A percentile compares a stretch with the other conserved stretches of the same genome.
Evolutionary conservation across 257 asterid species (phyloP).

Genomic region (Agastache rugosa): DNA sequence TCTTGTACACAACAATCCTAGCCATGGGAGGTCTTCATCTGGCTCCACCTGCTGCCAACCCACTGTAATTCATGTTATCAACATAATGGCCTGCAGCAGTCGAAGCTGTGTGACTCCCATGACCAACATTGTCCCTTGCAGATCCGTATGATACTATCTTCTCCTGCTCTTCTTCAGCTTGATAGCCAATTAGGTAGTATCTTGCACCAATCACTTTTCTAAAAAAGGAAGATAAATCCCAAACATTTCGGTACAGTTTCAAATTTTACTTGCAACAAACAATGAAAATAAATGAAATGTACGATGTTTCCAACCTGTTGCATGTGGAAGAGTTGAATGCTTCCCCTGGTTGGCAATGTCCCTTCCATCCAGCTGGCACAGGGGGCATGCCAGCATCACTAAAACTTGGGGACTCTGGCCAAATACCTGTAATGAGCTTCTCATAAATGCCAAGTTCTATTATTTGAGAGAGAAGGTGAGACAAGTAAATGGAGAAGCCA

Average conservation of each 20-base stretch:
- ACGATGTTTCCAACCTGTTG: slow-evolving; percentile 66
- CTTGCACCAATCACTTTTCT: slow-evolving; percentile 96
- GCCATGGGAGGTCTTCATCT: slow-evolving; percentile 96
- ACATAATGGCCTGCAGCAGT: slow-evolving; percentile 91
- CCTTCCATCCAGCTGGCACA: slow-evolving; percentile 88
- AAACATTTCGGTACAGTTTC: slow-evolving; percentile 1
- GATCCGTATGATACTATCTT: slow-evolving; percentile 58
- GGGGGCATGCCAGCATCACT: slow-evolving; percentile 84
- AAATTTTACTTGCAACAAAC: neutral
- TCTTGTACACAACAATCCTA: slow-evolving; percentile 85
- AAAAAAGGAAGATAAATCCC: slow-evolving; percentile 32
- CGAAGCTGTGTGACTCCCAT: slow-evolving; percentile 95
- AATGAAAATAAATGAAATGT: slow-evolving; percentile 2
- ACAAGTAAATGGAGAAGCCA: slow-evolving; percentile 13
- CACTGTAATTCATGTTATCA: slow-evolving; percentile 70
- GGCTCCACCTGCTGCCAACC: slow-evolving; percentile 88
- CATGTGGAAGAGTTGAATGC: slow-evolving; percentile 81
- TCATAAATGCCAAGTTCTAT: slow-evolving; percentile 21
- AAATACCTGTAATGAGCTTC: slow-evolving; percentile 63
- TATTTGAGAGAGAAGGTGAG: slow-evolving; percentile 14
- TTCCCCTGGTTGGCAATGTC: slow-evolving; percentile 85
- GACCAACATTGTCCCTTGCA: slow-evolving; percentile 85
- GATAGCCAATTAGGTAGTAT: slow-evolving; percentile 83
- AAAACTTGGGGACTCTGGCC: slow-evolving; percentile 97
- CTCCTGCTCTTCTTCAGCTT: slow-evolving; percentile 68